Conservation (phyloP, 1,284 basidiomycete species). For the Schizophyllum commune region DNA sequence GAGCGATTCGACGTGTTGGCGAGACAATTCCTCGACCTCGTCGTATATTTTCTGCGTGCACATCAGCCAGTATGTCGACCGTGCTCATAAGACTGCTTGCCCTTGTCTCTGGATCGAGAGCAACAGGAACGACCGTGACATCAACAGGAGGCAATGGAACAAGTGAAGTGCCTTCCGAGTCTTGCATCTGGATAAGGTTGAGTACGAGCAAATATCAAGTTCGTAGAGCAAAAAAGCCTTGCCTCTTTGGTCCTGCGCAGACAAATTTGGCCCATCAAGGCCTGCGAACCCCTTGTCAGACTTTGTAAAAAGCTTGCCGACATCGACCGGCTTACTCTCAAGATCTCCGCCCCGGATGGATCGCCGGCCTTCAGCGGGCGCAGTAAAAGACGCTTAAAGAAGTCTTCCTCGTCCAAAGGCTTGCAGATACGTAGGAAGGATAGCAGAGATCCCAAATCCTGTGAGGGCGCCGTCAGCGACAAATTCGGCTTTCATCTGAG, state of each 20-base stretch:
- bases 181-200: slow-evolving; percentile 61
- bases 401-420: slow-evolving; percentile 75
- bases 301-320: not conserved
- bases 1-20: slow-evolving; percentile 52
- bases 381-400: slow-evolving; percentile 69
- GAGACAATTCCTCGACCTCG: slow-evolving; percentile 58
- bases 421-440: slow-evolving; percentile 75
- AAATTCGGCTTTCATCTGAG: not conserved
- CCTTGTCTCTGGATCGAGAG: slow-evolving; percentile 59
- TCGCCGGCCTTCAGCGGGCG: slow-evolving; percentile 66
- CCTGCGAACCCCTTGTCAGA: slow-evolving; percentile 32
- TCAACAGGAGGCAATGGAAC: slow-evolving; percentile 76
- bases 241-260: slow-evolving; percentile 85
- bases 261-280: slow-evolving; percentile 77
- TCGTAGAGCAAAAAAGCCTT: no score
- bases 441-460: slow-evolving; percentile 83
- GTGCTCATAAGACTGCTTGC: slow-evolving; percentile 27
- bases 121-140: slow-evolving; percentile 64
- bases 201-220: slow-evolving; percentile 1
- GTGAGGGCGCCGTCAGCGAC: not conserved
- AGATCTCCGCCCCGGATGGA: slow-evolving; percentile 56
- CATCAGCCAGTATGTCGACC: not conserved
- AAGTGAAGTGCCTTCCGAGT: slow-evolving; percentile 62
- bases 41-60: slow-evolving; percentile 60
- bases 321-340: slow-evolving; percentile 46